A percentile compares a stretch with the other conserved stretches of the same genome.
Evolutionary conservation across 2,329 filamentous ascomycete genomes (phyloP).

Genomic region (Penicillium carneum): DNA sequence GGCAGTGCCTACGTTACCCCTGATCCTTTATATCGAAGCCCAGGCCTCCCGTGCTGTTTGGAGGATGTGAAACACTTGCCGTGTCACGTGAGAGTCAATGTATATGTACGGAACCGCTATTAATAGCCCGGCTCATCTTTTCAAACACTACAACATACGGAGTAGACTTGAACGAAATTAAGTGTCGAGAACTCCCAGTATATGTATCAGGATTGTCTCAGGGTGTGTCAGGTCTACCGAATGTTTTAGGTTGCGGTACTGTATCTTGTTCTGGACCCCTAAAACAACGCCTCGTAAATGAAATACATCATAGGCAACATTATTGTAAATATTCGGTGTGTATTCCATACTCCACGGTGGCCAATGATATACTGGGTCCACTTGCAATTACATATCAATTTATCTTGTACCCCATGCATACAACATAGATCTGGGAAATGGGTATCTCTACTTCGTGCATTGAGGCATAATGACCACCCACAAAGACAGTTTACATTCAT

Average conservation of each 20-base stretch:
- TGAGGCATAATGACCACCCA: neutral
- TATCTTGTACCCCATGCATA: neutral
- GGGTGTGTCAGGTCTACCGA: neutral
- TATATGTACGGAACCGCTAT: neutral
- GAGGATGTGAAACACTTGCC: constrained; percentile 24
- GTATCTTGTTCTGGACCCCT: neutral
- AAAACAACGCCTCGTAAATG: neutral
- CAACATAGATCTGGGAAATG: neutral
- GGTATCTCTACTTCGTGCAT: neutral
- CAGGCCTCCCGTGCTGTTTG: constrained; percentile 19
- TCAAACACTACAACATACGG: neutral
- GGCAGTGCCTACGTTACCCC: neutral
- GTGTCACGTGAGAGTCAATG: constrained; percentile 24
- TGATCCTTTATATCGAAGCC: constrained; percentile 15
- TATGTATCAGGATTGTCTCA: neutral
- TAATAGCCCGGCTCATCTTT: neutral
- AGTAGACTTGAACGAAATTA: neutral
- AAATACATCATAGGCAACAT: neutral
- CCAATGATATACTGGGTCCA: constrained; percentile 6
- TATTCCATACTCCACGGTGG: constrained; percentile 1
- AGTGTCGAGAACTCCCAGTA: neutral
- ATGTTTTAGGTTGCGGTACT: neutral
- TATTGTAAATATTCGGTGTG: neutral
- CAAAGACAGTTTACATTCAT: neutral
- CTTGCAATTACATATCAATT: constrained; percentile 13